Evolutionary conservation across 345 rosid species (phyloP).

Genomic region (Excoecaria agallocha): DNA sequence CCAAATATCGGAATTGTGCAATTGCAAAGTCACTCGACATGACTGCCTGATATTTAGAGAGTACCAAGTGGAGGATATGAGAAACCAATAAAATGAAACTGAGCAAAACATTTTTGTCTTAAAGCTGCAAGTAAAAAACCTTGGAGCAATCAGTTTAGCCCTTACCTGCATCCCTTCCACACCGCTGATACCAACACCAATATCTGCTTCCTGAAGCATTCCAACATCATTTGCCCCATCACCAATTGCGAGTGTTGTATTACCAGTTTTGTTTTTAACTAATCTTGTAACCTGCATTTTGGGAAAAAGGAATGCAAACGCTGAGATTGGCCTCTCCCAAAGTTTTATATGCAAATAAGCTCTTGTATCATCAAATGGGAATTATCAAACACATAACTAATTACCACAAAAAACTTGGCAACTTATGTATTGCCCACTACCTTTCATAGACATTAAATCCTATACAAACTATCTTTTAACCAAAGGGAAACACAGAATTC

Average conservation of each 20-base stretch:
- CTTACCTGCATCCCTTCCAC: conserved; percentile 97
- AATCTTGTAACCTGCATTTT: conserved; percentile 79
- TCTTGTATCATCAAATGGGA: no score
- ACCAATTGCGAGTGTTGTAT: conserved; percentile 84
- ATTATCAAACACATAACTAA: no score
- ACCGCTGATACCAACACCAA: conserved; percentile 94
- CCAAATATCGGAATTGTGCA: conserved; percentile 86
- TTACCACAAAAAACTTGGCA: no score
- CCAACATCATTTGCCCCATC: conserved; percentile 99
- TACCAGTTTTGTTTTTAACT: conserved; percentile 79
- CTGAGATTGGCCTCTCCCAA: not conserved
- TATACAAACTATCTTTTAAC: not conserved
- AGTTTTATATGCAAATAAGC: no score
- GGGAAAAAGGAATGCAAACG: not conserved
- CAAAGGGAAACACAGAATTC: no score
- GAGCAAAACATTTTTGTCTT: not conserved
- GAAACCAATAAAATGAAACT: not conserved
- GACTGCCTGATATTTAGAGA: conserved; percentile 60
- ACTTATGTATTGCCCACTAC: no score
- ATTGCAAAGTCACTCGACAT: conserved; percentile 96
- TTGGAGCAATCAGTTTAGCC: not conserved
- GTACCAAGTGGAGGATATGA: conserved; percentile 7
- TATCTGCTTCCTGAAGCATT: conserved; percentile 99
- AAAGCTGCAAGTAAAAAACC: not conserved
- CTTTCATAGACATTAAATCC: not conserved